phyloP scores from a whole-genome alignment of 306 rosid species.

The Glycine soja region DNA sequence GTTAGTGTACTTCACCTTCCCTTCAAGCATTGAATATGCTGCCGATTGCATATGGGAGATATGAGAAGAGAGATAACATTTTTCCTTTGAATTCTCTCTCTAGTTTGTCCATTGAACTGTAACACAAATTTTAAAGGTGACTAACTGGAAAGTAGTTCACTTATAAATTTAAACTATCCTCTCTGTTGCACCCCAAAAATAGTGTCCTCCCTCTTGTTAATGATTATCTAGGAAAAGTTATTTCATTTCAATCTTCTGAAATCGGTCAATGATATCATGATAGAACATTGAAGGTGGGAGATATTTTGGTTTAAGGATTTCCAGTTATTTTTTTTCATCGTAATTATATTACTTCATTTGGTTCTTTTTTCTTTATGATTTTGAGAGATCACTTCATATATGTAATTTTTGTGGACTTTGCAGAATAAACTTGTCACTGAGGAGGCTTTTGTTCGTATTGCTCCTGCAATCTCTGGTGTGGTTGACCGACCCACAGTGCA shows the following conservation, averaged over 20 bases:
- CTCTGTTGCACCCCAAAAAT: slow-evolving; percentile 1
- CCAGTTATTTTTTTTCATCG: not conserved
- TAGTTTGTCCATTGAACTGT: slow-evolving; percentile 27
- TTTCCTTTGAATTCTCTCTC: slow-evolving; percentile 18
- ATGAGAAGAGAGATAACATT: slow-evolving; percentile 9
- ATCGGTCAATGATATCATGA: slow-evolving; percentile 21
- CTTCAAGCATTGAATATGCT: slow-evolving; percentile 6
- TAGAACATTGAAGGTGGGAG: slow-evolving; percentile 21
- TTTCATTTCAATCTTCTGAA: slow-evolving; percentile 25
- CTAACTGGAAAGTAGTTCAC: slow-evolving; percentile 20
- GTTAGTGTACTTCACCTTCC: slow-evolving; percentile 37
- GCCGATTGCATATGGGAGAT: slow-evolving; percentile 32
- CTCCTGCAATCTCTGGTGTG: slow-evolving; percentile 87
- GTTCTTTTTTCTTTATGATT: slow-evolving; percentile 32
- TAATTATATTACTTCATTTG: slow-evolving; percentile 14
- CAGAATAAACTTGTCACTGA: slow-evolving; percentile 80
- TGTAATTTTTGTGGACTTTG: slow-evolving; percentile 45
- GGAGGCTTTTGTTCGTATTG: slow-evolving; percentile 87
- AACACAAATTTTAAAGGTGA: slow-evolving; percentile 22
- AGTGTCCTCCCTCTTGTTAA: slow-evolving; percentile 7
- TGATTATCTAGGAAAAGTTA: slow-evolving; percentile 18
- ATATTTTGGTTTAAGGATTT: slow-evolving; percentile 21
- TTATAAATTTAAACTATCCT: slow-evolving; percentile 2
- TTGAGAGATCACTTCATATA: slow-evolving; percentile 32
- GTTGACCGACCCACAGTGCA: slow-evolving; percentile 83